Evolutionary conservation across 306 rosid species (phyloP), one percentile per base, ranked within the genome.

Genomic region (Castanea mollissima): DNA sequence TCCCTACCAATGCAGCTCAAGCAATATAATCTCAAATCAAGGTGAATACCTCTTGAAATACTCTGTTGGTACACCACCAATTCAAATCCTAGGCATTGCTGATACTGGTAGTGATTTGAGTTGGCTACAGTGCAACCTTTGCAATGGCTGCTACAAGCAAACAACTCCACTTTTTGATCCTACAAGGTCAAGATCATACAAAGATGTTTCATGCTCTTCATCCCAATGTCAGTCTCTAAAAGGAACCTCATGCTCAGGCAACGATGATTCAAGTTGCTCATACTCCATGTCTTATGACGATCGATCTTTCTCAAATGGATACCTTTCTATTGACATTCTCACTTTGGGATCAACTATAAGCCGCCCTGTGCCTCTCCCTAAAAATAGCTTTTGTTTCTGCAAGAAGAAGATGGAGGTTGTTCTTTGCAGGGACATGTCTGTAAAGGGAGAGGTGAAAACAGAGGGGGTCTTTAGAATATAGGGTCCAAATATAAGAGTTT

Each of bases 81-180:
- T 81, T 31, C 14, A 65, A 1, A 9, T 82, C 49, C 21, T 73
- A 0, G 92, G 86, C 29, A n/a, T 85, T 15, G 84, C 72, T 1
- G 97, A 92, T 44, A 92, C 92, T 0, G 91, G 92, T 1, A 92
- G 93, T 44, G 86, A 79, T 55, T 69, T 92, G 5, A 59, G 79
- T 6, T 90, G 94, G 94, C 41, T 78, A 0, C 93, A 90, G 12
- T 92, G 94, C 74, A 0, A 51, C 6, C 97, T 91, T 4, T 90
- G 97, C 71, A 0, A 7, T 0, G 0, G 1, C 0, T 90, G 94
- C 55, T 90, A 70, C 86, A 21, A 41, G 13, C 92, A 92, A 70
- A 35, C 20, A 0, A 54, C 46, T 4, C 91, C 91, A 1, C 19
- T 83, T 4, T 92, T 92, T 29, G 55, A 86, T 6, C 89, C 91